These are phyloP conservation scores for Fusarium goolgardi DNA, from an alignment of 2,329 filamentous ascomycete species.

Conservation along the genomic window DNA sequence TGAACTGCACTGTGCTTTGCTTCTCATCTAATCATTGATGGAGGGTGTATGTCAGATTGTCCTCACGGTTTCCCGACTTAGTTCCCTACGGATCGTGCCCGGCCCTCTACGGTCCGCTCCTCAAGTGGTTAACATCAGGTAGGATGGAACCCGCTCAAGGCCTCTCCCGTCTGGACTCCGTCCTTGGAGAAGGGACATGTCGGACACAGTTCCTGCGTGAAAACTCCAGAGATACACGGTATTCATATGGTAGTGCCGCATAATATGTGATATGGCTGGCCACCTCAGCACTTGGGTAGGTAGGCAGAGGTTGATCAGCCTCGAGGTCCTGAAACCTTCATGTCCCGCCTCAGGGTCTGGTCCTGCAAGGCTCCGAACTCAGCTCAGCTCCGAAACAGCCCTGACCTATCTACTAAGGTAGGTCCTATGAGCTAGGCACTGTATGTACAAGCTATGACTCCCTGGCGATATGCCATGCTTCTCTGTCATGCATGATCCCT, in stretches of 20 bases:
- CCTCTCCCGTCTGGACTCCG: conserved; percentile 24
- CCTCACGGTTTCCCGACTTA: conserved; percentile 23
- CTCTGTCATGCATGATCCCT: conserved; percentile 41
- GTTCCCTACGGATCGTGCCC: conserved; percentile 39
- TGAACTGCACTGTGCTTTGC: not conserved
- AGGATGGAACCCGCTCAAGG: conserved; percentile 20
- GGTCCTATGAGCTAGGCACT: not conserved
- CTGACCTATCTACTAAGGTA: conserved; percentile 9
- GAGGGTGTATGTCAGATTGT: conserved; percentile 32
- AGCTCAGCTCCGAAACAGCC: conserved; percentile 23
- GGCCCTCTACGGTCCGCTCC: conserved; percentile 45
- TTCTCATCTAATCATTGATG: conserved; percentile 7
- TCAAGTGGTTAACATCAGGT: conserved; percentile 26
- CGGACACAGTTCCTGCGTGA: not conserved
- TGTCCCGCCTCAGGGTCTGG: conserved; percentile 26
- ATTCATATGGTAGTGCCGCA: not conserved
- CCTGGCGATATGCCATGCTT: conserved; percentile 37
- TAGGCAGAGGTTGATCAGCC: conserved; percentile 12
- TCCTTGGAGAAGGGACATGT: not conserved
- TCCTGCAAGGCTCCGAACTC: conserved; percentile 25
- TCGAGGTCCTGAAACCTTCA: conserved; percentile 32
- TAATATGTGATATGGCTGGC: conserved; percentile 1
- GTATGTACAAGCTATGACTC: conserved; percentile 12
- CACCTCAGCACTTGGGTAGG: not conserved
- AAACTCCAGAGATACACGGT: not conserved